Percentiles rank a stretch among this genome's conserved stretches.
These are phyloP conservation scores for Arachis monticola DNA, from an alignment of 331 rosid genomes.

Conservation along the genomic window DNA sequence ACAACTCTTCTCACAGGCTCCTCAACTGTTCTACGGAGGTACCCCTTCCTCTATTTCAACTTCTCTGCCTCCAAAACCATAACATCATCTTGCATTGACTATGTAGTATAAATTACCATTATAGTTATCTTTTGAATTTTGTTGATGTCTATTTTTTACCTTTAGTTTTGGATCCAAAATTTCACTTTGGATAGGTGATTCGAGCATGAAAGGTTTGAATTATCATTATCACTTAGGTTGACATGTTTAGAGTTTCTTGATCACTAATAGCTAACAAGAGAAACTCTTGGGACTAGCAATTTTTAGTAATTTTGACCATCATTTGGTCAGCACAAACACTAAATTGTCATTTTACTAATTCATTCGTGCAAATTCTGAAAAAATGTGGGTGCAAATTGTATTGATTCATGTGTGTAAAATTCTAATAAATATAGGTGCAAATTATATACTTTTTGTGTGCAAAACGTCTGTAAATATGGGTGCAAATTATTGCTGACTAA, in stretches of 20 bases:
- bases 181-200: slow-evolving; percentile 12
- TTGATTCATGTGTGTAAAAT: too few relatives aligned
- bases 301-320: too few relatives aligned
- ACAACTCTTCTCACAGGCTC: slow-evolving; percentile 31
- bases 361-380: too few relatives aligned
- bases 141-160: background rate
- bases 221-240: background rate
- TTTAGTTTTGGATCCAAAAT: slow-evolving; percentile 3
- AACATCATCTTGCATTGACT: background rate
- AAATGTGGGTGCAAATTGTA: too few relatives aligned
- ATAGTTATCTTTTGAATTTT: slow-evolving; percentile 1
- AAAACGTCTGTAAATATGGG: too few relatives aligned
- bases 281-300: too few relatives aligned
- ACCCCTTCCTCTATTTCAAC: background rate
- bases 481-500: too few relatives aligned
- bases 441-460: too few relatives aligned
- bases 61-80: background rate
- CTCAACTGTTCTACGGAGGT: slow-evolving; percentile 41
- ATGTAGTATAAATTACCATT: background rate
- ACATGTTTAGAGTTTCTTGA: background rate
- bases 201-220: background rate
- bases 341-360: too few relatives aligned
- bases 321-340: too few relatives aligned
- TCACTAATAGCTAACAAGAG: too few relatives aligned
- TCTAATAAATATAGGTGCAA: too few relatives aligned